These are phyloP conservation scores for Begonia peltatifolia DNA, from an alignment of 306 rosid species.

Conservation along the genomic window DNA sequence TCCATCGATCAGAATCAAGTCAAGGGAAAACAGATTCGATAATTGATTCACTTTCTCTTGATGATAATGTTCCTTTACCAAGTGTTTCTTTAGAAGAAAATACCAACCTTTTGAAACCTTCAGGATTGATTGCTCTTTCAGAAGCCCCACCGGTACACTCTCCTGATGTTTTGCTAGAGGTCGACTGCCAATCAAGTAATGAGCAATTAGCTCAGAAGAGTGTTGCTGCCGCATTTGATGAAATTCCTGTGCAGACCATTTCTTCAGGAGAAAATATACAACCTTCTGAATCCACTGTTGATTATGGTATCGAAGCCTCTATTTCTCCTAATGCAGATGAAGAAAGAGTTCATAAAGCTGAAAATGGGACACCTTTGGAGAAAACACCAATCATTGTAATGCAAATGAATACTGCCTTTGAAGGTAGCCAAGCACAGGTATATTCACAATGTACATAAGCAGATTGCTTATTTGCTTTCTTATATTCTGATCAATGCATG, in stretches of 20 bases:
- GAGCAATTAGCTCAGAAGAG: constrained; percentile 18
- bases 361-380: constrained; percentile 8
- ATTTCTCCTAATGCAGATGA: constrained; percentile 15
- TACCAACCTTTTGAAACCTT: constrained; percentile 11
- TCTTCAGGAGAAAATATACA: constrained; percentile 13
- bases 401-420: constrained; percentile 66
- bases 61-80: constrained; percentile 13
- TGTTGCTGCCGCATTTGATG: constrained; percentile 15
- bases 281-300: constrained; percentile 12
- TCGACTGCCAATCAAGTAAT: constrained; percentile 6
- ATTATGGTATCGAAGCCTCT: constrained; percentile 1
- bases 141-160: constrained; percentile 4
- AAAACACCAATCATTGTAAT: constrained; percentile 41
- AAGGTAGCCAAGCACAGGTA: constrained; percentile 63
- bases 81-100: constrained; percentile 16
- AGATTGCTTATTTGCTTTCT: constrained; percentile 1
- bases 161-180: constrained; percentile 5
- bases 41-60: constrained; percentile 17
- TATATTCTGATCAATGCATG: constrained; percentile 10
- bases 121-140: constrained; percentile 12
- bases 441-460: constrained; percentile 1
- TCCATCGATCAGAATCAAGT: constrained; percentile 12
- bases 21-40: constrained; percentile 14
- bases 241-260: constrained; percentile 14
- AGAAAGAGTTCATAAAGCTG: constrained; percentile 5